phyloP scores from a whole-genome alignment of 352 stramenopile species.

The Globisporangium emineosum region DNA sequence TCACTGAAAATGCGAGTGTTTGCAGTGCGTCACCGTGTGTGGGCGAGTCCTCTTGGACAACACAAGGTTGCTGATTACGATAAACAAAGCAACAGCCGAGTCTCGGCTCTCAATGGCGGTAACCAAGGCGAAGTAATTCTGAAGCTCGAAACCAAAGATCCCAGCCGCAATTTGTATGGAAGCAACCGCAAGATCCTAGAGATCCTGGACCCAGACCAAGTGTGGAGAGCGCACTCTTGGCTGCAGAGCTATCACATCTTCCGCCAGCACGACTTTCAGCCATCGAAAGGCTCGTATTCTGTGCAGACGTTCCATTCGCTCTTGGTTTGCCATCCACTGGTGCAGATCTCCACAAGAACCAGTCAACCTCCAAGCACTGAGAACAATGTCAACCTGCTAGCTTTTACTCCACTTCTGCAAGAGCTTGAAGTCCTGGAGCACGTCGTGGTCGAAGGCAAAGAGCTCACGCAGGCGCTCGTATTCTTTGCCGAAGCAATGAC shows the following conservation, averaged over 20 bases:
- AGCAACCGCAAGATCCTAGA: slow-evolving; percentile 19
- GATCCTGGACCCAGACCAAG: slow-evolving; percentile 7
- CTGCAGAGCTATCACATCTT: slow-evolving; percentile 24
- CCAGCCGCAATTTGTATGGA: slow-evolving; percentile 13
- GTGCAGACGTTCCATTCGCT: slow-evolving; percentile 25
- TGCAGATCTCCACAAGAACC: background rate
- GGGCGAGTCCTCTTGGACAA: slow-evolving; percentile 13
- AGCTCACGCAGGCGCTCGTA: slow-evolving; percentile 25
- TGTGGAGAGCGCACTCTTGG: slow-evolving; percentile 22
- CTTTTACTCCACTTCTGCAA: background rate
- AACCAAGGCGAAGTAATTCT: background rate
- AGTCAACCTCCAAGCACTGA: background rate
- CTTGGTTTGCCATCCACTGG: slow-evolving; percentile 21
- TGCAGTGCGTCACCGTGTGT: slow-evolving; percentile 31
- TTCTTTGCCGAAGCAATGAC: slow-evolving; percentile 44
- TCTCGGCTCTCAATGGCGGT: background rate
- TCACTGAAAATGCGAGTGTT: slow-evolving; percentile 36
- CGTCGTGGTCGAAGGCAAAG: slow-evolving; percentile 37
- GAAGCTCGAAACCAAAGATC: background rate
- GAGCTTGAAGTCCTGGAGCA: slow-evolving; percentile 36
- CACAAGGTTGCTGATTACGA: background rate
- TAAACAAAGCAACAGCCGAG: background rate
- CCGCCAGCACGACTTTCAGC: slow-evolving; percentile 22
- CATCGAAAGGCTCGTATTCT: slow-evolving; percentile 43
- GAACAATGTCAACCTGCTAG: background rate